These are phyloP conservation scores for Aspergillus olivimuriae DNA, from an alignment of 495 filamentous ascomycete genomes.

Conservation along the genomic window DNA sequence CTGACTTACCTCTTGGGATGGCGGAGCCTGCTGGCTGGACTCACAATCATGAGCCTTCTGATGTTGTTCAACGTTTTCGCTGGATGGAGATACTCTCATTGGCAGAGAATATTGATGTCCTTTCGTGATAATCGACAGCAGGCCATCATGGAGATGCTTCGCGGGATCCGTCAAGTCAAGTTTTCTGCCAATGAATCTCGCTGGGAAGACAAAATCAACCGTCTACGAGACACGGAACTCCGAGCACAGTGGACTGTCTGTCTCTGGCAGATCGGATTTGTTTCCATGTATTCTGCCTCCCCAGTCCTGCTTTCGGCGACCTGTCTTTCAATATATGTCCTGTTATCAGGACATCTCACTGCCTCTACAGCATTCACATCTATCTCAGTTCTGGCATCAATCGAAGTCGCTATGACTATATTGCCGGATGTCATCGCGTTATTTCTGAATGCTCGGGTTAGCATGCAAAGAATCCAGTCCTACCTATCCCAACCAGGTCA, in stretches of 20 bases:
- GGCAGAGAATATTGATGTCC: conserved; percentile 63
- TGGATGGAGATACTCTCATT: conserved; percentile 53
- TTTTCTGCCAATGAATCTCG: conserved; percentile 63
- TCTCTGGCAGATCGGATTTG: conserved; percentile 38
- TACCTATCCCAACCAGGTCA: conserved; percentile 56
- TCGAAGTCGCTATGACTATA: conserved; percentile 57
- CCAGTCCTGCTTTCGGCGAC: conserved; percentile 60
- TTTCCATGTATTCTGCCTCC: conserved; percentile 55
- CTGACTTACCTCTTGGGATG: conserved; percentile 57
- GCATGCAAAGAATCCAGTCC: conserved; percentile 54
- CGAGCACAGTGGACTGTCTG: conserved; percentile 53
- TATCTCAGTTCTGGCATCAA: conserved; percentile 54
- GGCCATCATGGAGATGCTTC: conserved; percentile 61
- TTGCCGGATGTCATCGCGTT: conserved; percentile 63
- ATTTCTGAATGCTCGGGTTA: conserved; percentile 54
- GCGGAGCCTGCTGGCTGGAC: conserved; percentile 53
- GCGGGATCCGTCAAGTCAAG: conserved; percentile 72
- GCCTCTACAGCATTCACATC: conserved; percentile 67
- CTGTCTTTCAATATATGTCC: conserved; percentile 54
- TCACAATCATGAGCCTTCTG: conserved; percentile 50
- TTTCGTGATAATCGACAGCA: conserved; percentile 62
- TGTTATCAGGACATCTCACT: conserved; percentile 47
- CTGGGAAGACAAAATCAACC: conserved; percentile 59
- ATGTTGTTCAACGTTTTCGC: conserved; percentile 58
- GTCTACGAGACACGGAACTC: conserved; percentile 54